Conservation (phyloP, 257 asterid species). For the Scutellaria minor region DNA sequence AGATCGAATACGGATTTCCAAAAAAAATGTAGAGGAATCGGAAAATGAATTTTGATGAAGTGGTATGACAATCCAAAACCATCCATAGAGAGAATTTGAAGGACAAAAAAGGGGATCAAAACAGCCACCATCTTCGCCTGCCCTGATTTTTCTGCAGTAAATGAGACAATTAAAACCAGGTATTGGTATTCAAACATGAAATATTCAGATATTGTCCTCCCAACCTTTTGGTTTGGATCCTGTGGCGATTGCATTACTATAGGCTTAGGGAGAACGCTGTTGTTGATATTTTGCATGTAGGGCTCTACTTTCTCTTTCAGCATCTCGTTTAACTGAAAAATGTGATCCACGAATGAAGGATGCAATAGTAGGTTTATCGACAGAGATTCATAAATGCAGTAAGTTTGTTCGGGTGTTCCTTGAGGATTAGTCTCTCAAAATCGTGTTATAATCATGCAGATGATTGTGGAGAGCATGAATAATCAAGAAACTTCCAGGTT, state of each 20-base stretch:
- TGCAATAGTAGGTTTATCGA: background rate
- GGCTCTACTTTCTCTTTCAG: conserved; percentile 84
- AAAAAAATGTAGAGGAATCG: too few species aligned
- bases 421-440: too few species aligned
- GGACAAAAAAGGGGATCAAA: conserved; percentile 33
- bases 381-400: background rate
- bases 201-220: too few species aligned
- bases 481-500: background rate
- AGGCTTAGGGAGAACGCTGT: conserved; percentile 63
- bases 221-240: conserved; percentile 62
- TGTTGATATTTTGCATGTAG: conserved; percentile 65
- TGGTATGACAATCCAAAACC: too few species aligned
- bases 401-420: too few species aligned
- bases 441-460: too few species aligned
- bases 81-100: too few species aligned
- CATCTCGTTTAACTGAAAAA: conserved; percentile 77
- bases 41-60: too few species aligned
- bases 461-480: background rate
- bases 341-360: background rate
- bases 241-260: conserved; percentile 56
- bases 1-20: background rate
- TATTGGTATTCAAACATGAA: background rate
- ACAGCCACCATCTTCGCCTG: conserved; percentile 63
- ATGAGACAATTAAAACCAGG: background rate
- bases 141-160: conserved; percentile 51